phyloP scores from a whole-genome alignment of 1,284 basidiomycete genomes.

The Xerocomus minutiporus region DNA sequence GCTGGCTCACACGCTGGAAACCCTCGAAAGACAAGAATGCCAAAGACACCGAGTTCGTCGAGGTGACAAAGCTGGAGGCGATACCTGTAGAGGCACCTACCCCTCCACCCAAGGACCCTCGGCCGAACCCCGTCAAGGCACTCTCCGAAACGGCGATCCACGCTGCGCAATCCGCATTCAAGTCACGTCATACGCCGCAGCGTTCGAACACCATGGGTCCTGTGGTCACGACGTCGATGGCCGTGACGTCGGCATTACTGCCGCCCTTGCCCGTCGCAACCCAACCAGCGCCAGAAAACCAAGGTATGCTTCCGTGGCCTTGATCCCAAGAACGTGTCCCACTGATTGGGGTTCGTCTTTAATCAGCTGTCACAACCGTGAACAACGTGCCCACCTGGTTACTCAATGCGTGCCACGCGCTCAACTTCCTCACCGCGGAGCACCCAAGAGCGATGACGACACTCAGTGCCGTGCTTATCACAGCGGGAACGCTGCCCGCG shows the following conservation, averaged over 20 bases:
- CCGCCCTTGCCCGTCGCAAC: conserved; percentile 20
- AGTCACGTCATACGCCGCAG: conserved; percentile 24
- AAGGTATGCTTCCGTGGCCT: conserved; percentile 13
- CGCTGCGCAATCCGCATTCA: conserved; percentile 29
- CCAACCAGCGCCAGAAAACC: conserved; percentile 14
- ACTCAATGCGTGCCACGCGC: conserved; percentile 65
- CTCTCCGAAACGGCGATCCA: conserved; percentile 30
- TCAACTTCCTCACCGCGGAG: conserved; percentile 67
- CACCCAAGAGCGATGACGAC: conserved; percentile 73
- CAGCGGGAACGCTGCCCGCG: conserved; percentile 65
- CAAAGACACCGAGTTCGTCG: conserved; percentile 24
- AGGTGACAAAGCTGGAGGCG: conserved; percentile 21
- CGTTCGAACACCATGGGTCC: conserved; percentile 30
- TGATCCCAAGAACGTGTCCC: background rate
- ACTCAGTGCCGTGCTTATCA: conserved; percentile 69
- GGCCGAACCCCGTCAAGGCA: conserved; percentile 32
- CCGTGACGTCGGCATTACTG: conserved; percentile 8
- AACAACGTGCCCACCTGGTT: conserved; percentile 68
- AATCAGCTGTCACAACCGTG: conserved; percentile 44
- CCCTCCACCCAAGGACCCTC: conserved; percentile 30
- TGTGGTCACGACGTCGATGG: conserved; percentile 15
- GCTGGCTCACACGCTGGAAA: conserved; percentile 54
- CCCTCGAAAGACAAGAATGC: conserved; percentile 31
- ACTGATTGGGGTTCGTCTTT: background rate
- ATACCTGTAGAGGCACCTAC: background rate